These are phyloP conservation scores for Euphorbia tirucalli DNA, from an alignment of 345 rosid genomes.

Conservation along the genomic window DNA sequence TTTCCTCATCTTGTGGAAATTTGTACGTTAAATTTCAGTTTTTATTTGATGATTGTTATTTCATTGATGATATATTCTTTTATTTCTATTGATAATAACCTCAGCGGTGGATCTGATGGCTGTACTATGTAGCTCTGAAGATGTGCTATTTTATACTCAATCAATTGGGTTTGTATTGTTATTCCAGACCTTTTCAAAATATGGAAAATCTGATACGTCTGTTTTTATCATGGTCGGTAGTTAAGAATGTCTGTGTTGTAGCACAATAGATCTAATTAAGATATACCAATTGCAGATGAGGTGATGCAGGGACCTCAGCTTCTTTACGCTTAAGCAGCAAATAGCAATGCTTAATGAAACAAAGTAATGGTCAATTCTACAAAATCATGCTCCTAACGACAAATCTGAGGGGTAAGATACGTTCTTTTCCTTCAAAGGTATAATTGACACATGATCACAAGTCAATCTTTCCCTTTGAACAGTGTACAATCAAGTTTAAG, in stretches of 20 bases:
- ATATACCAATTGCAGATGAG: conserved; percentile 48
- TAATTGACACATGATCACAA: conserved; percentile 2
- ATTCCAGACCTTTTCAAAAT: conserved; percentile 13
- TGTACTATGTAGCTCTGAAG: conserved; percentile 68
- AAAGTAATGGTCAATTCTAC: conserved; percentile 31
- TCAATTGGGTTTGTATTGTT: conserved; percentile 11
- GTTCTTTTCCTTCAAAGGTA: conserved; percentile 10
- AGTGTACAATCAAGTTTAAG: background rate
- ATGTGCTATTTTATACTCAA: conserved; percentile 27
- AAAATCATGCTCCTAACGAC: conserved; percentile 21
- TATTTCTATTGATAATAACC: conserved; percentile 75
- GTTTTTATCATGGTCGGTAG: conserved; percentile 15
- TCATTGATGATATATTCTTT: too few species aligned
- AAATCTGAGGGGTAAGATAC: conserved; percentile 45
- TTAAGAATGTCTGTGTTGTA: conserved; percentile 13
- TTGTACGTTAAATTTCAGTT: background rate
- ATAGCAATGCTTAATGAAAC: conserved; percentile 34
- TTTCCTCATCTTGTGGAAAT: background rate
- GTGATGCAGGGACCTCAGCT: conserved; percentile 39
- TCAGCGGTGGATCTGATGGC: conserved; percentile 72
- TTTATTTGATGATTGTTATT: background rate
- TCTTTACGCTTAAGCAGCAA: conserved; percentile 36
- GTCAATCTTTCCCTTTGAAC: background rate
- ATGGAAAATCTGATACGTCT: conserved; percentile 16
- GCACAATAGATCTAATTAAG: conserved; percentile 28